A percentile compares a stretch with the other conserved stretches of the same genome.
phyloP scores from a whole-genome alignment of 441 rosid species.

The Pelargonium australe region DNA sequence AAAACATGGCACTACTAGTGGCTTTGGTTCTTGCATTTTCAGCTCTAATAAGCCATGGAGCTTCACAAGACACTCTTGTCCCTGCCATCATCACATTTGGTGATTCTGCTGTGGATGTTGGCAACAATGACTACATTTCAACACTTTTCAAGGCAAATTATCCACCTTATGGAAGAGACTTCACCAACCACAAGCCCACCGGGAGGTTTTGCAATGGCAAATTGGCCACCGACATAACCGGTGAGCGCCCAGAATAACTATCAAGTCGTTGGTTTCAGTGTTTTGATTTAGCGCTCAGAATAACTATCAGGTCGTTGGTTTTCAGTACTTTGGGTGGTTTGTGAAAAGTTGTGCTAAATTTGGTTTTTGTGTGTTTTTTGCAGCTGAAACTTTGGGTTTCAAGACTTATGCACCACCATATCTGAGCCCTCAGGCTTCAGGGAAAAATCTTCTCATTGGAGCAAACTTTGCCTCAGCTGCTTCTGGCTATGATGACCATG shows the following conservation, averaged over 20 bases:
- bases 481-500: conserved; percentile 76
- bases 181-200: conserved; percentile 55
- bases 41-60: conserved; percentile 15
- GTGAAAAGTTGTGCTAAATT: too few relatives aligned
- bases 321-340: too few relatives aligned
- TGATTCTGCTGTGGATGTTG: conserved; percentile 80
- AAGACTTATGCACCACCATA: conserved; percentile 65
- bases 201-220: conserved; percentile 95
- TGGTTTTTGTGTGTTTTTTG: conserved; percentile 6
- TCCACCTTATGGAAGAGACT: conserved; percentile 91
- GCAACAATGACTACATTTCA: conserved; percentile 76
- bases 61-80: conserved; percentile 56
- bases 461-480: conserved; percentile 94
- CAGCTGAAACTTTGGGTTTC: conserved; percentile 83
- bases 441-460: conserved; percentile 78
- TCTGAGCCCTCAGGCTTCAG: conserved; percentile 79
- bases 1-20: background rate
- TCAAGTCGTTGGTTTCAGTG: too few relatives aligned
- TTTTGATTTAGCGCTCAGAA: too few relatives aligned
- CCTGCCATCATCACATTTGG: conserved; percentile 78
- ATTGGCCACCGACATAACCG: conserved; percentile 77
- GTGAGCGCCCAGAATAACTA: conserved; percentile 24
- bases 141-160: conserved; percentile 72
- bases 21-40: conserved; percentile 26
- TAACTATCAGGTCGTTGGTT: too few relatives aligned